These are phyloP conservation scores for Oidium heveae DNA, from an alignment of 2,329 filamentous ascomycete species.

Conservation along the genomic window DNA sequence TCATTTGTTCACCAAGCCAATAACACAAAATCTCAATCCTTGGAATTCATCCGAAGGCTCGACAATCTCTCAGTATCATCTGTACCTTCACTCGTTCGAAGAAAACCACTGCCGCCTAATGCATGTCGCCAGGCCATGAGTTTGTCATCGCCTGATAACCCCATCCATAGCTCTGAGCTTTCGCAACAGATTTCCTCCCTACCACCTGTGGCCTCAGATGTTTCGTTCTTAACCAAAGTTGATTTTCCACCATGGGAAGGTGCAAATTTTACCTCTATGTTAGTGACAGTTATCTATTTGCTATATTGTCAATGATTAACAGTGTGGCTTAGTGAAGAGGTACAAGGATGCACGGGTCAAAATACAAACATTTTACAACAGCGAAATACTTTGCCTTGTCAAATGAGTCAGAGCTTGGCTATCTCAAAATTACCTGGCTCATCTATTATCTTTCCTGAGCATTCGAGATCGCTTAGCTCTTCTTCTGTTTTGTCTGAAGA, in stretches of 20 bases:
- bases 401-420: slow-evolving; percentile 8
- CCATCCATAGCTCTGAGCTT: slow-evolving; percentile 30
- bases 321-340: background rate
- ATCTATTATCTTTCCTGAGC: slow-evolving; percentile 5
- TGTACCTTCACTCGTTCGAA: slow-evolving; percentile 19
- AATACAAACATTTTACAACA: background rate
- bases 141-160: slow-evolving; percentile 19
- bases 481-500: slow-evolving; percentile 9
- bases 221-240: background rate
- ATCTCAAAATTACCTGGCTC: slow-evolving; percentile 6
- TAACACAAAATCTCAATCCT: slow-evolving; percentile 4
- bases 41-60: slow-evolving; percentile 2
- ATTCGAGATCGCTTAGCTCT: slow-evolving; percentile 12
- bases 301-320: background rate
- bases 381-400: slow-evolving; percentile 3
- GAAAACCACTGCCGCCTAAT: slow-evolving; percentile 33
- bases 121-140: slow-evolving; percentile 25
- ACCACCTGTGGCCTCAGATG: background rate
- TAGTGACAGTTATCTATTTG: background rate
- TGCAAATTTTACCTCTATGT: background rate
- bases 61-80: background rate
- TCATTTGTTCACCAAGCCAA: slow-evolving; percentile 3
- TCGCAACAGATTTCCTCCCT: background rate
- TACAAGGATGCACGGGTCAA: background rate
- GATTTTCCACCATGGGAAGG: background rate